Evolutionary conservation across 495 filamentous ascomycete species (phyloP).

Genomic region (Tuber microsphaerosporum): DNA sequence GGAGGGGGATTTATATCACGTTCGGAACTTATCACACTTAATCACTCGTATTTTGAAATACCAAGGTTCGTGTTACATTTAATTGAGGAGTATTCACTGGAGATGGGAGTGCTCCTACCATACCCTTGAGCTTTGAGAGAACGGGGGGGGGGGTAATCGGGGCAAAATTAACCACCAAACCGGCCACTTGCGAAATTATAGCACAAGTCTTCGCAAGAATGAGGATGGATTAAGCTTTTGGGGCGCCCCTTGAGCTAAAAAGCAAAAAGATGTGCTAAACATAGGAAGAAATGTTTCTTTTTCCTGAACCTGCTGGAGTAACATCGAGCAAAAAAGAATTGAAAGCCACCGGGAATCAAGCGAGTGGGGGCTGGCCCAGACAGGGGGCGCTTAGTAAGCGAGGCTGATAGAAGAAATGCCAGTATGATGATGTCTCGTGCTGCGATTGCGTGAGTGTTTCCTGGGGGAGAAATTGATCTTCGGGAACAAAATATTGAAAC

Average conservation of each 20-base stretch:
- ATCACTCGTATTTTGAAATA: neutral
- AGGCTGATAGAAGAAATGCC: neutral
- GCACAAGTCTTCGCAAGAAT: neutral
- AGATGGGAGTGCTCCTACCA: neutral
- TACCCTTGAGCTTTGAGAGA: neutral
- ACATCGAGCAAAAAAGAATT: neutral
- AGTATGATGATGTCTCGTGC: neutral
- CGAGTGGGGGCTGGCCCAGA: no score
- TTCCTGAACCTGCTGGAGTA: neutral
- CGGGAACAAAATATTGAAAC: neutral
- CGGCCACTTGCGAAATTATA: neutral
- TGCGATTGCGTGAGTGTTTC: neutral
- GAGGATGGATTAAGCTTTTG: conserved; percentile 1
- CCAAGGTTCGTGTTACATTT: neutral
- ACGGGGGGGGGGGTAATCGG: neutral
- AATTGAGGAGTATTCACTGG: neutral
- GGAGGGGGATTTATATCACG: neutral
- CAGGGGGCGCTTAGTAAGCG: neutral
- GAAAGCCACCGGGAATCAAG: neutral
- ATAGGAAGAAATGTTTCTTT: neutral
- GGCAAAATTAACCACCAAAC: neutral
- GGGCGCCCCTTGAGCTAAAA: neutral
- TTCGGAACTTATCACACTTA: neutral
- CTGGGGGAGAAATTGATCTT: neutral
- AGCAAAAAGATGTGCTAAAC: neutral